A percentile compares a stretch with the other conserved stretches of the same genome.
Evolutionary conservation across 352 stramenopile species (phyloP).

Genomic region (Halophytophthora polymorphica): DNA sequence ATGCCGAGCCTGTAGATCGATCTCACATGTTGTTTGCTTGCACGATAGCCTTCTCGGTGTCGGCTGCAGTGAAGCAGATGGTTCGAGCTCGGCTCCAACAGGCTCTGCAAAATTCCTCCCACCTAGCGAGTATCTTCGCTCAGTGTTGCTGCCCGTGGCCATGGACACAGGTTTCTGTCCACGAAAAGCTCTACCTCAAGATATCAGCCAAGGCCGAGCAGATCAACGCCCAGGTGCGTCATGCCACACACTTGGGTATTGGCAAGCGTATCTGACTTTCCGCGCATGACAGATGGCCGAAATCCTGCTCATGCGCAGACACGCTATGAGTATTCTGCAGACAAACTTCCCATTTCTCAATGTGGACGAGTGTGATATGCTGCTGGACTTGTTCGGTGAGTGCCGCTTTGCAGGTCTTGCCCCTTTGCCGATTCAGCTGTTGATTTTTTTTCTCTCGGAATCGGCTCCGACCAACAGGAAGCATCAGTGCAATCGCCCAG

Average conservation of each 20-base stretch:
- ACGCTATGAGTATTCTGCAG: slow-evolving; percentile 40
- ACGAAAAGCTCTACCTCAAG: slow-evolving; percentile 49
- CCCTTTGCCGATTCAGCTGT: not conserved
- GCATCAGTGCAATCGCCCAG: slow-evolving; percentile 44
- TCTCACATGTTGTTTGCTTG: not conserved
- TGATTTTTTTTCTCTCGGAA: slow-evolving; percentile 4
- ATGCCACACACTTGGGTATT: not conserved
- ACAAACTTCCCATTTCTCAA: slow-evolving; percentile 61
- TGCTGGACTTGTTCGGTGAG: slow-evolving; percentile 74
- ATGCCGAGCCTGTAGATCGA: no score
- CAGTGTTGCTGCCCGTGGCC: slow-evolving; percentile 1
- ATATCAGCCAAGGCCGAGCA: slow-evolving; percentile 42
- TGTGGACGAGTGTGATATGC: slow-evolving; percentile 68
- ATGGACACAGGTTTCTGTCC: slow-evolving; percentile 38
- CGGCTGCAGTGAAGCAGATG: slow-evolving; percentile 45
- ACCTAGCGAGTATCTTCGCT: not conserved
- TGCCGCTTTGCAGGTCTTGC: not conserved
- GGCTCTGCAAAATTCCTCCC: no score
- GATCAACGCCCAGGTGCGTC: slow-evolving; percentile 38
- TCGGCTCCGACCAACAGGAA: slow-evolving; percentile 25
- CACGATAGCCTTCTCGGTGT: slow-evolving; percentile 29
- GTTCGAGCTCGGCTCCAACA: slow-evolving; percentile 13
- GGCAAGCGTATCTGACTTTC: not conserved
- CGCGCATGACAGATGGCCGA: slow-evolving; percentile 34
- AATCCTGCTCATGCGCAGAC: slow-evolving; percentile 40